Evolutionary conservation across 1,284 basidiomycete species (phyloP).

Genomic region (Ceratobasidium papillatum): DNA sequence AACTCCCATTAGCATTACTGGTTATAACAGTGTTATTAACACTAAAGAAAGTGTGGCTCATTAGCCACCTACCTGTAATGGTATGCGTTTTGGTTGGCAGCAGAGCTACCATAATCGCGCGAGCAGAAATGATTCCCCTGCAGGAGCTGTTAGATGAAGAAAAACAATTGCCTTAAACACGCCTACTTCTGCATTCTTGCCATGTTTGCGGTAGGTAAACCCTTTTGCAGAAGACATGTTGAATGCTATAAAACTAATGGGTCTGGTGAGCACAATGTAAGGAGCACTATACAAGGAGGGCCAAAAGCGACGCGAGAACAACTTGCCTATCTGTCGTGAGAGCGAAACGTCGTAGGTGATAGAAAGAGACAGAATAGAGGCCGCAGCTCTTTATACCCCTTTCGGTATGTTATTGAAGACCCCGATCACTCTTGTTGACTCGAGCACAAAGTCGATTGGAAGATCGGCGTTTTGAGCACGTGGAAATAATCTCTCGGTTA

Average conservation of each 20-base stretch:
- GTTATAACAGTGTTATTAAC: not conserved
- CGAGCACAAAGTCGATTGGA: too few relatives aligned
- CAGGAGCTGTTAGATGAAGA: not conserved
- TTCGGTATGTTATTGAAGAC: too few relatives aligned
- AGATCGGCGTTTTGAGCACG: too few relatives aligned
- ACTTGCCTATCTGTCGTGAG: too few relatives aligned
- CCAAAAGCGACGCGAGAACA: too few relatives aligned
- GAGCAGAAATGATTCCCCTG: conserved; percentile 39
- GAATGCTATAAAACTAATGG: not conserved
- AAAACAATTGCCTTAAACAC: not conserved
- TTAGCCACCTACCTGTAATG: conserved; percentile 23
- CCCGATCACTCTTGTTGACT: too few relatives aligned
- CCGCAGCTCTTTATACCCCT: too few relatives aligned
- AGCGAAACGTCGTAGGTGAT: too few relatives aligned
- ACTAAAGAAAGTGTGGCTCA: not conserved
- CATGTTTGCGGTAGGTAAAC: not conserved
- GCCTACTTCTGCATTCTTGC: not conserved
- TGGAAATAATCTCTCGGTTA: too few relatives aligned
- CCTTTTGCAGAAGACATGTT: not conserved
- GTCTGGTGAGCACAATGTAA: too few relatives aligned
- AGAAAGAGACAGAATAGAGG: too few relatives aligned
- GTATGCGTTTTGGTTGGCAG: conserved; percentile 27
- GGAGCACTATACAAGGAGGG: too few relatives aligned
- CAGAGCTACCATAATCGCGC: conserved; percentile 33
- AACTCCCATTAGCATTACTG: not conserved